These are phyloP conservation scores for Aspergillus fijiensis DNA, from an alignment of 2,329 filamentous ascomycete genomes.

Conservation along the genomic window DNA sequence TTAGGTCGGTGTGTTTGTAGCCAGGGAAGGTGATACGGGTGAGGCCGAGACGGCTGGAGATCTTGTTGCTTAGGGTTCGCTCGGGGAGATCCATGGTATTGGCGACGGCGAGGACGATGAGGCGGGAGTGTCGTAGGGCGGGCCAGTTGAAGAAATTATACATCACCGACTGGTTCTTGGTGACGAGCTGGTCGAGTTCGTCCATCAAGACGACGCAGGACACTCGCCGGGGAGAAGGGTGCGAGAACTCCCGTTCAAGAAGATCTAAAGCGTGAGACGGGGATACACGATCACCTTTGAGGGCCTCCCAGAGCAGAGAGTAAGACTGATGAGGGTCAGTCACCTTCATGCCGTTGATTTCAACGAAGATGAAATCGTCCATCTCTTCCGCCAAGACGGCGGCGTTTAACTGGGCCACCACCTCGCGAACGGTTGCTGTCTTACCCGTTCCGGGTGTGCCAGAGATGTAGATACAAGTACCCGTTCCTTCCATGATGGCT, in stretches of 20 bases:
- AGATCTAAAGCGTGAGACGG: slow-evolving; percentile 88
- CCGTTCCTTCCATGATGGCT: slow-evolving; percentile 88
- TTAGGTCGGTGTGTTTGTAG: slow-evolving; percentile 94
- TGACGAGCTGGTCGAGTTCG: slow-evolving; percentile 95
- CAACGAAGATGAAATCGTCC: slow-evolving; percentile 98
- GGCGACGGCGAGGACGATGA: slow-evolving; percentile 95
- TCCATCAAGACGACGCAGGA: slow-evolving; percentile 99
- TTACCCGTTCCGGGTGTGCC: slow-evolving; percentile 98
- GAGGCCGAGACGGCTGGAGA: slow-evolving; percentile 84
- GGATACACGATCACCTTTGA: slow-evolving; percentile 89
- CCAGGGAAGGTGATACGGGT: slow-evolving; percentile 96
- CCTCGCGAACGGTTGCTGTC: slow-evolving; percentile 94
- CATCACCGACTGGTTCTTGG: slow-evolving; percentile 99
- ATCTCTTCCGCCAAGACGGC: slow-evolving; percentile 85
- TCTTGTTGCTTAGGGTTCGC: slow-evolving; percentile 95
- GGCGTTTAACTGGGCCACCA: slow-evolving; percentile 84
- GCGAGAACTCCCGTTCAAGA: slow-evolving; percentile 86
- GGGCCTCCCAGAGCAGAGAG: slow-evolving; percentile 88
- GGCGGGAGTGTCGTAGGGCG: slow-evolving; percentile 79
- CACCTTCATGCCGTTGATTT: slow-evolving; percentile 99
- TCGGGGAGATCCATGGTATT: slow-evolving; percentile 99
- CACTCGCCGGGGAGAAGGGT: slow-evolving; percentile 83
- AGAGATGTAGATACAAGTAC: slow-evolving; percentile 97
- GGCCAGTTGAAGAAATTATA: slow-evolving; percentile 99
- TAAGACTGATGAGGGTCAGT: slow-evolving; percentile 97